phyloP scores from a whole-genome alignment of 2,329 filamentous ascomycete species.

The Gliomastix tumulicola region DNA sequence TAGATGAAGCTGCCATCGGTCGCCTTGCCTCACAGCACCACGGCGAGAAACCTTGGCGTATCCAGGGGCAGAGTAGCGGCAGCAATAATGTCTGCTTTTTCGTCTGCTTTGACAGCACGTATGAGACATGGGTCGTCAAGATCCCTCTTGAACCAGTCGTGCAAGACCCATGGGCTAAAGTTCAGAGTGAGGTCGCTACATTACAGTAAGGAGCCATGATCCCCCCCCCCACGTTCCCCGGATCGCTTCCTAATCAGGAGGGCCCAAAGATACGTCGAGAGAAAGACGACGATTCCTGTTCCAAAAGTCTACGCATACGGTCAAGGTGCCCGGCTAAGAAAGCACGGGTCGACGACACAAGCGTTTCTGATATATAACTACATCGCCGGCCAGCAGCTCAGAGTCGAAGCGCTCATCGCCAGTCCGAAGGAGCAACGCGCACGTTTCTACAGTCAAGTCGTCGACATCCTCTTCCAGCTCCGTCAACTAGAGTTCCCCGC shows the following conservation, averaged over 20 bases:
- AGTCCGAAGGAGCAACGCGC: constrained; percentile 2
- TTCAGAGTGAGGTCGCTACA: constrained; percentile 10
- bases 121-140: constrained; percentile 7
- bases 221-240: too few relatives aligned
- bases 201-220: too few relatives aligned
- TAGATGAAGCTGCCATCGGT: not conserved
- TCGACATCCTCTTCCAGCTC: constrained; percentile 7
- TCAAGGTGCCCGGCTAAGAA: constrained; percentile 1
- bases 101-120: constrained; percentile 4
- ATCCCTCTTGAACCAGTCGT: constrained; percentile 9
- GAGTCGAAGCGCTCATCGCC: too few relatives aligned
- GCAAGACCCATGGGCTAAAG: constrained; percentile 7
- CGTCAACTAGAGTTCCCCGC: constrained; percentile 5
- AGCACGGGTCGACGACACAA: constrained; percentile 3
- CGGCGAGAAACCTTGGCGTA: not conserved
- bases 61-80: constrained; percentile 1
- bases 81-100: constrained; percentile 12
- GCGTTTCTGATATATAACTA: constrained; percentile 8
- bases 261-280: too few relatives aligned
- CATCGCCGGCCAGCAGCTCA: constrained; percentile 5
- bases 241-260: too few relatives aligned
- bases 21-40: not conserved
- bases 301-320: constrained; percentile 7
- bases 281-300: constrained; percentile 6
- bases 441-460: constrained; percentile 7